Conservation (phyloP, 208 protist genomes). For the Trypanosoma lewisi region DNA sequence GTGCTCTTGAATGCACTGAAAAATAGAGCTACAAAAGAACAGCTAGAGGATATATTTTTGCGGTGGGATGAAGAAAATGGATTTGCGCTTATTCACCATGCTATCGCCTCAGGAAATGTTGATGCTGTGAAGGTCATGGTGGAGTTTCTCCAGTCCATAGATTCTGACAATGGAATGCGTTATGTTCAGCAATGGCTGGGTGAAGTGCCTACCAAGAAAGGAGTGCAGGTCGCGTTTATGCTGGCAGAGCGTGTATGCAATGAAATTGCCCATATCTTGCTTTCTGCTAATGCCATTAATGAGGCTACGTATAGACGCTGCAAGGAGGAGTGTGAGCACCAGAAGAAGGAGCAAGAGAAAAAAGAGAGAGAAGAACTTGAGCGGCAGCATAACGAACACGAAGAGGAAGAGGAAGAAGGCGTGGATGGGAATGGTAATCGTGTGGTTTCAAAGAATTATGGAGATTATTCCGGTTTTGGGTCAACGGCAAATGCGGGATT, state of each 20-base stretch:
- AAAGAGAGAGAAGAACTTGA: not conserved
- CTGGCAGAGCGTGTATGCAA: constrained; percentile 21
- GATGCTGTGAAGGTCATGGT: constrained; percentile 38
- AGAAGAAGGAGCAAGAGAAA: not conserved
- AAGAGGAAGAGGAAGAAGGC: constrained; percentile 11
- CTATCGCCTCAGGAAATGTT: constrained; percentile 28
- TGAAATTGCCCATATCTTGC: constrained; percentile 20
- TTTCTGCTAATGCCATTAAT: constrained; percentile 16
- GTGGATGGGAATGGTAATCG: not conserved
- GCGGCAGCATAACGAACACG: not conserved
- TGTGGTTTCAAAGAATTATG: constrained; percentile 6
- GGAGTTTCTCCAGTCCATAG: constrained; percentile 21
- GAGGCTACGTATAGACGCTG: constrained; percentile 1
- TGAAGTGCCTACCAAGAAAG: constrained; percentile 14
- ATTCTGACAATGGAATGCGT: not conserved
- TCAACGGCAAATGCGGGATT: constrained; percentile 16
- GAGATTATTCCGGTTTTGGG: constrained; percentile 25
- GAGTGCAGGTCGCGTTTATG: constrained; percentile 21
- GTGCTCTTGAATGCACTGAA: not conserved
- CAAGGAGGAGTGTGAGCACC: not conserved
- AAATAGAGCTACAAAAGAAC: not conserved
- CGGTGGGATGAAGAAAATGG: constrained; percentile 20
- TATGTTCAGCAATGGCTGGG: constrained; percentile 29
- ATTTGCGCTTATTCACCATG: constrained; percentile 41
- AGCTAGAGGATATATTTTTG: constrained; percentile 17